Conservation (phyloP, 1,284 basidiomycete species). For the Exobasidium cylindrosporum region DNA sequence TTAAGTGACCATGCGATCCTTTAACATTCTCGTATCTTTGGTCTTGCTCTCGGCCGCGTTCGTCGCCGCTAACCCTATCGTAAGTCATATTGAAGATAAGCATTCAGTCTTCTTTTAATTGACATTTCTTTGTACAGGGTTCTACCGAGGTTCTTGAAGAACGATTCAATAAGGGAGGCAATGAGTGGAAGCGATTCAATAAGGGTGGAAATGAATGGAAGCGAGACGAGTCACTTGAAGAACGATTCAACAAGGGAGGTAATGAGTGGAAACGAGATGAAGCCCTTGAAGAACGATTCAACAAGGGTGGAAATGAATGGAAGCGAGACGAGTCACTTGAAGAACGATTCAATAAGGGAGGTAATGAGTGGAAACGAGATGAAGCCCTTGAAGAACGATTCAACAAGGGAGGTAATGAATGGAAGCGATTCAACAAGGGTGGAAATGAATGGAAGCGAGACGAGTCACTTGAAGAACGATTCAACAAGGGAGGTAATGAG, state of each 20-base stretch:
- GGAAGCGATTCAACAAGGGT: neutral
- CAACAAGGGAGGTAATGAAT: neutral
- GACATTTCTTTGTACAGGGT: neutral
- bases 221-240: neutral
- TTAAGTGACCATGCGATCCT: neutral
- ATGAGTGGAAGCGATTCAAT: neutral
- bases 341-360: neutral
- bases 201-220: neutral
- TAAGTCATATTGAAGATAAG: too few relatives aligned
- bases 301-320: neutral
- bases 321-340: neutral
- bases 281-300: neutral
- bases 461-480: neutral
- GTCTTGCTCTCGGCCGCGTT: neutral
- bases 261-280: neutral
- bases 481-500: neutral
- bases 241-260: neutral
- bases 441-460: neutral
- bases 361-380: neutral
- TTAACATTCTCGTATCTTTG: neutral
- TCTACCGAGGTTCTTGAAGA: neutral
- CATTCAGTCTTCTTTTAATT: too few relatives aligned
- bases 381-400: neutral
- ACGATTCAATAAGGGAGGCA: neutral
- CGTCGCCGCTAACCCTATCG: neutral